Percentiles rank a stretch among this genome's conserved stretches.
Evolutionary conservation across 768 basidiomycete genomes (phyloP).

Genomic region (Tricholoma saponaceum): DNA sequence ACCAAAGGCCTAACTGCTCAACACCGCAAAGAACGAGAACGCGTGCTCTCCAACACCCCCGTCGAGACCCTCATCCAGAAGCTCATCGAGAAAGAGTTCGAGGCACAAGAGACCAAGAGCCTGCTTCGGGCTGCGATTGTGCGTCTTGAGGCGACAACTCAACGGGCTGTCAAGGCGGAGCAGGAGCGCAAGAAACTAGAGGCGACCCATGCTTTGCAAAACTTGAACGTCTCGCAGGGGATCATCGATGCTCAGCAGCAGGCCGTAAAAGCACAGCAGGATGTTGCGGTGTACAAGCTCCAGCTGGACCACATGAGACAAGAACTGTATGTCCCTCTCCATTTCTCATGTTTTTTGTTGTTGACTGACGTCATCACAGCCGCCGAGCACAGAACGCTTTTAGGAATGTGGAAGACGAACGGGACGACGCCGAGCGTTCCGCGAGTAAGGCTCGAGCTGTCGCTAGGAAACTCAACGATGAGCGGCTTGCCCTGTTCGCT

Average conservation of each 20-base stretch:
- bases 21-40: slow-evolving; percentile 20
- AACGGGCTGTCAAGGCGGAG: slow-evolving; percentile 14
- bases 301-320: slow-evolving; percentile 21
- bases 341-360: neutral
- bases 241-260: slow-evolving; percentile 26
- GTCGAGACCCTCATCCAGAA: slow-evolving; percentile 22
- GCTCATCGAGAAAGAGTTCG: slow-evolving; percentile 23
- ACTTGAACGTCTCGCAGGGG: slow-evolving; percentile 21
- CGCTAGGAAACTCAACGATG: slow-evolving; percentile 52
- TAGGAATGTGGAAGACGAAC: slow-evolving; percentile 24
- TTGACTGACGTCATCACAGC: slow-evolving; percentile 8
- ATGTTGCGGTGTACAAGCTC: slow-evolving; percentile 20
- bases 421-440: slow-evolving; percentile 27
- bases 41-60: slow-evolving; percentile 20
- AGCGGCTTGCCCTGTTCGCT: slow-evolving; percentile 46
- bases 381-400: slow-evolving; percentile 21
- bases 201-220: slow-evolving; percentile 17
- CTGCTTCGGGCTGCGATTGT: slow-evolving; percentile 22
- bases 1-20: slow-evolving; percentile 5
- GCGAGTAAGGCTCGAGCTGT: slow-evolving; percentile 40
- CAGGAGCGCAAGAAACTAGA: slow-evolving; percentile 13
- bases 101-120: slow-evolving; percentile 23
- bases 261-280: slow-evolving; percentile 20
- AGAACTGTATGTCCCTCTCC: slow-evolving; percentile 22
- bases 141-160: slow-evolving; percentile 19